These are phyloP conservation scores for Pelargonium exstipulatum DNA, from an alignment of 441 rosid species.

Conservation along the genomic window DNA sequence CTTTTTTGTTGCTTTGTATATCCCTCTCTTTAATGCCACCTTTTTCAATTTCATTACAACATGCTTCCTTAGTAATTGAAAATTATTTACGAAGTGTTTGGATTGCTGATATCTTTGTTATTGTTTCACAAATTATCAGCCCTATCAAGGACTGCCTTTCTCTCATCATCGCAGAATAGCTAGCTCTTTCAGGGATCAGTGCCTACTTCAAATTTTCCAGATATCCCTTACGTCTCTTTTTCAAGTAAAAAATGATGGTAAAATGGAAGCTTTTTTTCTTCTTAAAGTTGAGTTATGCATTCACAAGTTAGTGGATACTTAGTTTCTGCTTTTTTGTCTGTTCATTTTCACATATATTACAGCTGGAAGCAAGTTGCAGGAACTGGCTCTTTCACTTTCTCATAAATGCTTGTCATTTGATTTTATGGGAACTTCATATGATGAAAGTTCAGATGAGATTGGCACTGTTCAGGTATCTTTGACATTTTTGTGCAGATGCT, in stretches of 20 bases:
- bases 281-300: background rate
- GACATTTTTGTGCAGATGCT: conserved; percentile 7
- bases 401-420: conserved; percentile 33
- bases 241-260: conserved; percentile 95
- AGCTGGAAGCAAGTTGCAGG: conserved; percentile 27
- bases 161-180: conserved; percentile 91
- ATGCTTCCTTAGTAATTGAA: background rate
- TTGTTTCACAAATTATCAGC: conserved; percentile 40
- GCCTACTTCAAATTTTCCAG: conserved; percentile 88
- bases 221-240: conserved; percentile 79
- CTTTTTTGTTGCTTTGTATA: background rate
- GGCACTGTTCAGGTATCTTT: conserved; percentile 28
- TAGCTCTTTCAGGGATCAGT: conserved; percentile 87
- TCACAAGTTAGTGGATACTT: background rate
- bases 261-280: conserved; percentile 9
- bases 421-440: conserved; percentile 29
- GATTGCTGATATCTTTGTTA: conserved; percentile 20
- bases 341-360: conserved; percentile 4
- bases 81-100: conserved; percentile 1
- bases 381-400: conserved; percentile 26
- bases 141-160: conserved; percentile 74
- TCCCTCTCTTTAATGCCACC: background rate
- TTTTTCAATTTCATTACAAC: background rate
- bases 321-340: background rate
- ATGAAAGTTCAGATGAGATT: conserved; percentile 33